phyloP scores from a whole-genome alignment of 371 early-diverging fungal species.

The Mortierella sp. region DNA sequence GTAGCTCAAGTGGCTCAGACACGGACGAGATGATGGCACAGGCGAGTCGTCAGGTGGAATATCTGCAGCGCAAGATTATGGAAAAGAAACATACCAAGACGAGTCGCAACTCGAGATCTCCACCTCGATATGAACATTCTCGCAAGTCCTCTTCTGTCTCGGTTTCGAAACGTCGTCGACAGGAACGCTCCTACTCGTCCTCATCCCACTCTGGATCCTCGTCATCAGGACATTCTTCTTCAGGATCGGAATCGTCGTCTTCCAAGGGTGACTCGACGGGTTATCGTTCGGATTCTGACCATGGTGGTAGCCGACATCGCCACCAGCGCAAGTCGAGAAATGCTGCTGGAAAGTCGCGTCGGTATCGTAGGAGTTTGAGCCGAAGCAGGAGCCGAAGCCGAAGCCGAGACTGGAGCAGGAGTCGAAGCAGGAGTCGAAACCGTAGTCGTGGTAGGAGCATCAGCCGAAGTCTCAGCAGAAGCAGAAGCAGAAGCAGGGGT shows the following conservation, averaged over 20 bases:
- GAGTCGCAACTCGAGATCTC: not conserved
- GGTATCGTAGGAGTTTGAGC: not conserved
- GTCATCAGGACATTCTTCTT: slow-evolving; percentile 28
- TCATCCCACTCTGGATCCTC: slow-evolving; percentile 20
- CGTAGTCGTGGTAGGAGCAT: not conserved
- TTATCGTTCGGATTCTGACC: slow-evolving; percentile 26
- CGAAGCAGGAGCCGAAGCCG: not conserved
- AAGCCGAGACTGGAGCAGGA: not conserved
- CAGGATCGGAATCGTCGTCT: slow-evolving; percentile 22
- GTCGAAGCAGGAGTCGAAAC: not conserved
- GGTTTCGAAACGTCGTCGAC: slow-evolving; percentile 13
- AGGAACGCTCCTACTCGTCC: slow-evolving; percentile 6
- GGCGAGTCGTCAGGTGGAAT: slow-evolving; percentile 38
- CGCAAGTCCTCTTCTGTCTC: not conserved
- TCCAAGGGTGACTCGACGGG: slow-evolving; percentile 11
- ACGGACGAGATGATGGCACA: slow-evolving; percentile 44
- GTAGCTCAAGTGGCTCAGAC: slow-evolving; percentile 32
- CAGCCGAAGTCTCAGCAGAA: not conserved
- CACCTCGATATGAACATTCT: slow-evolving; percentile 1
- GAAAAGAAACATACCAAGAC: slow-evolving; percentile 31
- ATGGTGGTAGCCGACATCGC: not conserved
- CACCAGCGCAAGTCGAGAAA: slow-evolving; percentile 3
- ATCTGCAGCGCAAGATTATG: slow-evolving; percentile 45
- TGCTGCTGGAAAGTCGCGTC: slow-evolving; percentile 1
- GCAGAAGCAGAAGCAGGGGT: slow-evolving; percentile 1